Evolutionary conservation across 108 stramenopile genomes (phyloP).

Genomic region (Nannochloropsis salina): DNA sequence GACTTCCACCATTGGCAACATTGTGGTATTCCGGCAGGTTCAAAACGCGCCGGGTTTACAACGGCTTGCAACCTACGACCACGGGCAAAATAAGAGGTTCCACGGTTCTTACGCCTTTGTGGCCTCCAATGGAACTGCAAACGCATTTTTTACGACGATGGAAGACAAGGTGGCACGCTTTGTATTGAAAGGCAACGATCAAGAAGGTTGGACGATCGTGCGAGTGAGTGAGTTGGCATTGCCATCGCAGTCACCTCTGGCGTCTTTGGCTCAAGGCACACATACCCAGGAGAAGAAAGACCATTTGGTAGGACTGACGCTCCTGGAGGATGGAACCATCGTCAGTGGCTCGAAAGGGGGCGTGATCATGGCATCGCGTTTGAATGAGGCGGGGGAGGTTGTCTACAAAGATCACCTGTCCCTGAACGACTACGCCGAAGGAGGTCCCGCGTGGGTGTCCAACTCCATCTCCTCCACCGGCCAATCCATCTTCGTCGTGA

Average conservation of each 20-base stretch:
- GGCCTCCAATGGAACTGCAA: background rate
- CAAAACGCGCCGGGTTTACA: background rate
- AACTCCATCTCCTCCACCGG: slow-evolving; percentile 3
- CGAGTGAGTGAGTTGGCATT: background rate
- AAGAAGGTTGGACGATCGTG: background rate
- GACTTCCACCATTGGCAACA: background rate
- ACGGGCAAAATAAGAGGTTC: background rate
- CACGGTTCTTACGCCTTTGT: background rate
- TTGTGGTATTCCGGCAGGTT: background rate
- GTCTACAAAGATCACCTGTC: background rate
- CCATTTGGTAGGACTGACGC: background rate
- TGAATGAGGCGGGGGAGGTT: background rate
- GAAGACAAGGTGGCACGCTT: background rate
- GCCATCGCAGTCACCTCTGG: background rate
- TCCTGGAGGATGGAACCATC: background rate
- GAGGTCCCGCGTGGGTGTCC: background rate
- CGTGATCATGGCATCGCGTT: background rate
- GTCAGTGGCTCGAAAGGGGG: background rate
- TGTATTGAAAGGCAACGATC: background rate
- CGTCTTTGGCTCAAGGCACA: background rate
- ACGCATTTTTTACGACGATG: slow-evolving; percentile 4
- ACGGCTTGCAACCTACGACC: background rate
- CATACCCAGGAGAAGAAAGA: background rate
- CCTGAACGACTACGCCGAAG: background rate
- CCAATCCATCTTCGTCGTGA: slow-evolving; percentile 7